Evolutionary conservation across 345 rosid genomes (phyloP).

Genomic region (Hirschfeldia incana): DNA sequence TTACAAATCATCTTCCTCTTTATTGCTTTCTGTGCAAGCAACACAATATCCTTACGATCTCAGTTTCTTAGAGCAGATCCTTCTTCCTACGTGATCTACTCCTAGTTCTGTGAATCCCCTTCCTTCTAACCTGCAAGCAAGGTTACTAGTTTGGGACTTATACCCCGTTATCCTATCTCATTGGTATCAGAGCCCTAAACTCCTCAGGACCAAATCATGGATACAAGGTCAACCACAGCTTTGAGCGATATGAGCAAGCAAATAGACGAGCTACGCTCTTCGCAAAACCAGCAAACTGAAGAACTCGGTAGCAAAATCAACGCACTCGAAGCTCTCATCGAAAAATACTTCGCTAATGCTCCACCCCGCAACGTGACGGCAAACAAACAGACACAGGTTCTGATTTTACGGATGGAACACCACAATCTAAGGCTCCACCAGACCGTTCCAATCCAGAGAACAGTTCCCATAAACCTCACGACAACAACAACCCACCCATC

Average conservation of each 20-base stretch:
- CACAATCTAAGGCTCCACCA: not conserved
- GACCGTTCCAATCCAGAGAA: not conserved
- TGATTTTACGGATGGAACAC: not conserved
- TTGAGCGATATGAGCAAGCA: not conserved
- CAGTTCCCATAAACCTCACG: not conserved
- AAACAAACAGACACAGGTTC: not conserved
- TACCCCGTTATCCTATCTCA: not conserved
- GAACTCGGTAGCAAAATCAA: not conserved
- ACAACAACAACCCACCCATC: not conserved
- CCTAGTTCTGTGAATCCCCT: too few species aligned
- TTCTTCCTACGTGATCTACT: too few species aligned
- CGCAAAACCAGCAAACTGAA: not conserved
- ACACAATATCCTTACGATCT: too few species aligned
- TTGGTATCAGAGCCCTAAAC: not conserved
- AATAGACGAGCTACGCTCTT: not conserved
- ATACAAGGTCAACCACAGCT: not conserved
- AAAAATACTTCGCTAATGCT: not conserved
- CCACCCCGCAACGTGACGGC: not conserved
- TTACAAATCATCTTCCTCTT: too few species aligned
- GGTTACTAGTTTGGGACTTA: too few species aligned
- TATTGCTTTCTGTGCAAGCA: too few species aligned
- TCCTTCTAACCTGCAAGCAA: too few species aligned
- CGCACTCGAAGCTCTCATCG: not conserved
- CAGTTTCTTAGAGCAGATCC: not conserved
- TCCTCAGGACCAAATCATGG: not conserved